Percentiles rank a stretch among this genome's conserved stretches.
Conservation (phyloP, 345 rosid species). For the Raphanus raphanistrum region DNA sequence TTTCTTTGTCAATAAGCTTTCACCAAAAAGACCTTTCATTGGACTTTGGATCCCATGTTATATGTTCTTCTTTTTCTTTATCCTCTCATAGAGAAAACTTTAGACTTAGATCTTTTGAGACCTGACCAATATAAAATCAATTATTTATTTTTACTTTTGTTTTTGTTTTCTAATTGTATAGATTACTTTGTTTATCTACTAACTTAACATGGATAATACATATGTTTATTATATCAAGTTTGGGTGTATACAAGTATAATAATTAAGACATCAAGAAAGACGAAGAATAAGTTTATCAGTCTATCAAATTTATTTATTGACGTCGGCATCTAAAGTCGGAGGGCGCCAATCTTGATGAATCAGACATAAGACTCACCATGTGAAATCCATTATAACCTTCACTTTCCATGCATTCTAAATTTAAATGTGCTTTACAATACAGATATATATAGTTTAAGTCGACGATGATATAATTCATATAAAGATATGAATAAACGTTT, state of each 20-base stretch:
- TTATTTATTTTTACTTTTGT: not conserved
- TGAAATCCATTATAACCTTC: constrained; percentile 8
- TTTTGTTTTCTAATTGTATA: not conserved
- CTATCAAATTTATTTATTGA: not conserved
- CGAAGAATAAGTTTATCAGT: too few species aligned
- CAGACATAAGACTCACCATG: constrained; percentile 18
- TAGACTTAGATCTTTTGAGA: not conserved
- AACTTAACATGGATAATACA: not conserved
- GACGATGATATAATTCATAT: not conserved
- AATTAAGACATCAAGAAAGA: not conserved
- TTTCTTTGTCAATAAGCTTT: not conserved
- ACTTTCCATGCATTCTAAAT: constrained; percentile 6
- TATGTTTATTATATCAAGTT: not conserved
- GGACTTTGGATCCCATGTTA: constrained; percentile 30
- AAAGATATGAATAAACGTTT: not conserved
- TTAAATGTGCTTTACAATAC: not conserved
- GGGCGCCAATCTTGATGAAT: constrained; percentile 30
- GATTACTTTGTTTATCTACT: not conserved
- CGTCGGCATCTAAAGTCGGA: constrained; percentile 16
- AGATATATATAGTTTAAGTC: not conserved
- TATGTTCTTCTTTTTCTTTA: constrained; percentile 27
- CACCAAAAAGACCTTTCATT: constrained; percentile 4
- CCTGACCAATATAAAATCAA: not conserved
- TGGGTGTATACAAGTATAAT: not conserved
- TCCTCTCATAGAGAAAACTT: not conserved